Evolutionary conservation across 2,329 filamentous ascomycete species (phyloP).

Genomic region (Aspergillus tubingensis): DNA sequence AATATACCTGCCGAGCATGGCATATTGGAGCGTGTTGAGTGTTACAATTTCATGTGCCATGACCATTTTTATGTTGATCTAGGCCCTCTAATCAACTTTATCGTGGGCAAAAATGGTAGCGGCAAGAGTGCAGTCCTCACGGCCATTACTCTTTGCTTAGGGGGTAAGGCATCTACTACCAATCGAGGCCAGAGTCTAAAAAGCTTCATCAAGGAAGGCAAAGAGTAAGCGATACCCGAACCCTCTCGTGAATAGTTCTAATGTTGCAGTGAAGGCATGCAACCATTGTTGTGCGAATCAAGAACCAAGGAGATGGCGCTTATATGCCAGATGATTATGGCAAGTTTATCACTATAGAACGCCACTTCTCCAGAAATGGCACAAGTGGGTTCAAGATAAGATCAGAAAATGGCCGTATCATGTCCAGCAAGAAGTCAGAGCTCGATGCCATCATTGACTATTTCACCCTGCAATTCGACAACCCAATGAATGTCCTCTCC

Average conservation of each 20-base stretch:
- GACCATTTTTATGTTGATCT: constrained; percentile 75
- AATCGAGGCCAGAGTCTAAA: constrained; percentile 90
- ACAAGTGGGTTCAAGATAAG: constrained; percentile 86
- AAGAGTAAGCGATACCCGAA: constrained; percentile 58
- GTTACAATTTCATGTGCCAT: constrained; percentile 97
- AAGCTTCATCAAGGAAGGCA: constrained; percentile 85
- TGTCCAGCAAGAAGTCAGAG: constrained; percentile 82
- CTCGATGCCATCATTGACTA: constrained; percentile 93
- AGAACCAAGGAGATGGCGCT: constrained; percentile 82
- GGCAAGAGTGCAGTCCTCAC: constrained; percentile 96
- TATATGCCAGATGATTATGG: constrained; percentile 84
- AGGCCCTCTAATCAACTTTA: constrained; percentile 96
- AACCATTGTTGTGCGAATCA: constrained; percentile 78
- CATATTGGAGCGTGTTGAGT: constrained; percentile 83
- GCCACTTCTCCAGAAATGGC: constrained; percentile 76
- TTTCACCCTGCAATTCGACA: constrained; percentile 91
- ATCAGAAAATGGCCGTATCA: constrained; percentile 64
- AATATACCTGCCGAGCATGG: constrained; percentile 80
- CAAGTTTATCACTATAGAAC: constrained; percentile 83
- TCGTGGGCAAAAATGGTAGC: constrained; percentile 95
- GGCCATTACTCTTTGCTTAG: constrained; percentile 89
- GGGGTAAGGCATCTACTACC: constrained; percentile 87
- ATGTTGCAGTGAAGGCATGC: constrained; percentile 45
- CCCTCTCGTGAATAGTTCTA: constrained; percentile 7
- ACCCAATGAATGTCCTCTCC: constrained; percentile 91